Base-by-base conservation (phyloP, 2,329 filamentous ascomycete genomes). In the Aspergillus amoenus region DNA sequence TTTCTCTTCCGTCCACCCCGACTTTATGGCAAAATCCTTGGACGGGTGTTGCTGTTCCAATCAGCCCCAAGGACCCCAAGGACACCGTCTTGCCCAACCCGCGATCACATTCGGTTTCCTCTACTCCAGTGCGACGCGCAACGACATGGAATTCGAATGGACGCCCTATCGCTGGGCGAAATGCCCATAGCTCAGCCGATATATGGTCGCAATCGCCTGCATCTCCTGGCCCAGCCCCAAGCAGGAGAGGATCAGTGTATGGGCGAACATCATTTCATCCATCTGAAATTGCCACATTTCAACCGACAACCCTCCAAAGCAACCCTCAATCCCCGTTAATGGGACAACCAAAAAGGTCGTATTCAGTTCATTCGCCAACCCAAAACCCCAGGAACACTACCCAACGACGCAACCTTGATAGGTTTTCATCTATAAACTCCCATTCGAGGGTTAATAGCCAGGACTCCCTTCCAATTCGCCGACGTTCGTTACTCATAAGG, bases 381-480 rank as follows among this genome's bases (percentile, higher is more conserved):
- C 66, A 64, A 22, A 56, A 65, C 44, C 60, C 68, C 24, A 63
- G 55, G 17, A 67, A 63, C 55, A 58, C 57, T 34, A 61, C 70
- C 24, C 63, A 68, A 52, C 63, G 66, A n/a, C 64, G 53, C 43
- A 55, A 55, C 1, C 57, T 68, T 18, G 66, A 70, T 55, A 64
- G 68, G 39, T 65, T 69, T 17, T 61, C 67, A 12, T 67, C 70
- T 46, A 69, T 68, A n/a, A 72, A 72, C 44, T 72, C 68, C 1
- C 66, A 69, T 59, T 70, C 72, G 43, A 60, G 68, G 52, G 66
- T 71, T 34, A 68, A 69, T 24, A 68, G 65, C 44, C 70, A 71
- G 48, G 67, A 70, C 8, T 70, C 70, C 55, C 73, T 72, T 13
- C 54, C 73, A 40, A 75, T 70, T n/a, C 72, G 73, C 21, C 69